Evolutionary conservation across 768 basidiomycete genomes (phyloP).

Genomic region (Macrocybe gigantea): DNA sequence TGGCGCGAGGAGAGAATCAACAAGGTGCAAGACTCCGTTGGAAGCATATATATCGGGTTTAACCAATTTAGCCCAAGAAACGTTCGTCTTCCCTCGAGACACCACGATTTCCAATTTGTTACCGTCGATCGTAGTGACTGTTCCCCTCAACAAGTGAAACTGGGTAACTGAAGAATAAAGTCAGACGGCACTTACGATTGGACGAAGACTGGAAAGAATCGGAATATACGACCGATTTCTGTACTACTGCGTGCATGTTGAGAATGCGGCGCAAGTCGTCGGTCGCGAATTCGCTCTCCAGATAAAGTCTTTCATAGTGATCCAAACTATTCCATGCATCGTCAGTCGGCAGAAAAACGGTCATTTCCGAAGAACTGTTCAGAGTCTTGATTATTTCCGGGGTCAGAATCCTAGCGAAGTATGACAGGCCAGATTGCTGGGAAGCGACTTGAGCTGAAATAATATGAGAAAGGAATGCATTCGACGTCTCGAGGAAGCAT

Average conservation of each 20-base stretch:
- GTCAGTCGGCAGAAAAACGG: constrained; percentile 85
- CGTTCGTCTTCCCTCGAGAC: constrained; percentile 45
- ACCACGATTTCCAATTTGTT: constrained; percentile 54
- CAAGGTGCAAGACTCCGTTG: constrained; percentile 91
- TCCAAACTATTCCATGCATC: constrained; percentile 78
- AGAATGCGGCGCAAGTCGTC: constrained; percentile 77
- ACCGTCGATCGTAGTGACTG: constrained; percentile 71
- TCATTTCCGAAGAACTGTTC: constrained; percentile 66
- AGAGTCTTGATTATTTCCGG: constrained; percentile 50
- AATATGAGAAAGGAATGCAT: constrained; percentile 4
- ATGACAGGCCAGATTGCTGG: constrained; percentile 57
- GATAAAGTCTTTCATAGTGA: constrained; percentile 74
- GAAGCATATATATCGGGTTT: constrained; percentile 87
- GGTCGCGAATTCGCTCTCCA: constrained; percentile 82
- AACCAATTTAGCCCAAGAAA: constrained; percentile 56
- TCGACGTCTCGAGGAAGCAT: constrained; percentile 18
- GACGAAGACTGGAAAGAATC: constrained; percentile 49
- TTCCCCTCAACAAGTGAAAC: constrained; percentile 11
- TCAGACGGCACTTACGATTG: constrained; percentile 41
- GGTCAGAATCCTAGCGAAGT: constrained; percentile 69
- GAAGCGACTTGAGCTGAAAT: constrained; percentile 53
- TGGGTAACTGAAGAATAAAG: not conserved
- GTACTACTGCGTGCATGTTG: constrained; percentile 67
- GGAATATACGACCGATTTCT: constrained; percentile 58
- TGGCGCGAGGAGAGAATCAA: constrained; percentile 79